Conservation (phyloP, 164 flowering plant genomes). For the Magnolia sinica region DNA sequence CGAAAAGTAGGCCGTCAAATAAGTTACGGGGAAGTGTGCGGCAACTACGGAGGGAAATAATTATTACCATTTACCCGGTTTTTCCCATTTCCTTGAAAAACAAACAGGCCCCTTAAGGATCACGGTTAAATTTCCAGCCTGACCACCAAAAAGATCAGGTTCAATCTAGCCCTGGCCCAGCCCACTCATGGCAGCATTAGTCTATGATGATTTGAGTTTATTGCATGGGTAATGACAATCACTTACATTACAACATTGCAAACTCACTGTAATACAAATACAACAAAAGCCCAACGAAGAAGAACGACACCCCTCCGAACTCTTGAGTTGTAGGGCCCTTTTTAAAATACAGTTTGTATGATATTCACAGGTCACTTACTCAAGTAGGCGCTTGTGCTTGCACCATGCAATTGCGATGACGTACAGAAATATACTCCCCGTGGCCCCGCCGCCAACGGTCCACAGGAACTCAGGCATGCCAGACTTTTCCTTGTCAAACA, state of each 20-base stretch:
- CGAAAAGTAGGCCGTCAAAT: no score
- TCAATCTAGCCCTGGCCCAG: no score
- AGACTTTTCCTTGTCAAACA: slow-evolving; percentile 35
- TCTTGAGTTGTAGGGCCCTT: background rate
- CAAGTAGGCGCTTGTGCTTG: slow-evolving; percentile 75
- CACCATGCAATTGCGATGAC: slow-evolving; percentile 83
- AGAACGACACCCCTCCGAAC: background rate
- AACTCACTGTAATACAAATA: background rate
- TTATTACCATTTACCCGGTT: no score
- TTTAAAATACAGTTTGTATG: background rate
- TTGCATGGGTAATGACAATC: background rate
- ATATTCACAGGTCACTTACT: slow-evolving; percentile 27
- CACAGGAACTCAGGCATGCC: slow-evolving; percentile 59
- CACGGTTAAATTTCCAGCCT: no score
- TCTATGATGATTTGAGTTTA: no score
- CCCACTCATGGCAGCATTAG: no score
- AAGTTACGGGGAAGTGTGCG: no score
- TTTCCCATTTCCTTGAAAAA: no score
- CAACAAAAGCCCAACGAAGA: background rate
- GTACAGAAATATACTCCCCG: slow-evolving; percentile 61
- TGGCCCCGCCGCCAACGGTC: slow-evolving; percentile 55
- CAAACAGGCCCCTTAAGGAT: no score
- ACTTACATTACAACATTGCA: background rate
- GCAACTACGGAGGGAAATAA: no score
- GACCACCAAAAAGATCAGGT: no score